These are phyloP conservation scores for Huntiella decipiens DNA, from an alignment of 2,329 filamentous ascomycete genomes.

Conservation along the genomic window DNA sequence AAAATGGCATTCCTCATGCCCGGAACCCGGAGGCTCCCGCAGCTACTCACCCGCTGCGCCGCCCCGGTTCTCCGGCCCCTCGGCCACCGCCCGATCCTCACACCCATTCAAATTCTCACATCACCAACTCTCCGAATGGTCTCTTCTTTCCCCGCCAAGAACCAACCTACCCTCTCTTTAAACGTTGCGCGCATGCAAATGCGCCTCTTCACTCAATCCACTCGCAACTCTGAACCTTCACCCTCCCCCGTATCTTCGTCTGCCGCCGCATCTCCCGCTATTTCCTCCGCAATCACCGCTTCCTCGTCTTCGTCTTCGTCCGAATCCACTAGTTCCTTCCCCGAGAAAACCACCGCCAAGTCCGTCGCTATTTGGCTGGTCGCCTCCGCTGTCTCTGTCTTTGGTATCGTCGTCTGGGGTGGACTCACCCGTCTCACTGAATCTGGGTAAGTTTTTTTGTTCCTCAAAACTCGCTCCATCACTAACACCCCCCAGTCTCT, in stretches of 20 bases:
- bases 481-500: conserved; percentile 40
- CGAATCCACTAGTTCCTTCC: conserved; percentile 19
- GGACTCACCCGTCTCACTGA: conserved; percentile 87
- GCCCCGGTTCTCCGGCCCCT: neutral
- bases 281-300: neutral
- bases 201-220: conserved; percentile 7
- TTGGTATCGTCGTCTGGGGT: conserved; percentile 91
- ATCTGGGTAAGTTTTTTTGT: conserved; percentile 50
- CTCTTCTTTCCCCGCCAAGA: neutral
- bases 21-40: conserved; percentile 9
- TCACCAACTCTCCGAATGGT: neutral
- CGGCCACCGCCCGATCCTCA: conserved; percentile 1
- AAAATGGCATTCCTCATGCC: conserved; percentile 11
- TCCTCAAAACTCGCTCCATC: neutral
- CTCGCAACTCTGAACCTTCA: conserved; percentile 1
- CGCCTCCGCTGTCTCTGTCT: conserved; percentile 79
- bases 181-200: conserved; percentile 2
- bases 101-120: conserved; percentile 1
- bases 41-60: conserved; percentile 1
- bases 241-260: conserved; percentile 1
- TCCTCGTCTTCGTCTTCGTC: conserved; percentile 3
- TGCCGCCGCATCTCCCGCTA: neutral
- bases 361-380: conserved; percentile 81
- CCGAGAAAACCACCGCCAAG: conserved; percentile 50
- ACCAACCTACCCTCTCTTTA: neutral